Conservation (phyloP, 2,329 filamentous ascomycete genomes). For the Paecilomyces dactylethromorphus region DNA sequence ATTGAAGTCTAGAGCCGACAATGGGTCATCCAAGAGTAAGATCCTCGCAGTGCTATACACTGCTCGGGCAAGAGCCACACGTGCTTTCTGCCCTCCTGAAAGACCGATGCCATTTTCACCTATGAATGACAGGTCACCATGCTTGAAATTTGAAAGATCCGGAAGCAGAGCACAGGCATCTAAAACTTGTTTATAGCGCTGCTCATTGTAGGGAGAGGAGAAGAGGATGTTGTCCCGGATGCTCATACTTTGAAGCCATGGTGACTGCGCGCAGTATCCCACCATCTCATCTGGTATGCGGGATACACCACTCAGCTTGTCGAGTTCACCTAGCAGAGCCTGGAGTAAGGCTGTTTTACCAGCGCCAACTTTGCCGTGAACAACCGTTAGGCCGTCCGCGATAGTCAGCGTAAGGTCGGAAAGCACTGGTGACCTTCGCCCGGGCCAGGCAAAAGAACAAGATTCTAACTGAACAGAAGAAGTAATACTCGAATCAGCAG, state of each 20-base stretch:
- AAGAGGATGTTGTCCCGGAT: constrained; percentile 64
- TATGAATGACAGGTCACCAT: constrained; percentile 57
- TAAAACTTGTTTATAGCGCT: constrained; percentile 61
- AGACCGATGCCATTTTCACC: constrained; percentile 57
- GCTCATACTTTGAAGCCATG: constrained; percentile 65
- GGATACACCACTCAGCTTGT: constrained; percentile 45
- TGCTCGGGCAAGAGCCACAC: constrained; percentile 55
- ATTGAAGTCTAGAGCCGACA: constrained; percentile 57
- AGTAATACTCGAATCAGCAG: constrained; percentile 24
- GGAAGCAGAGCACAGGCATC: constrained; percentile 57
- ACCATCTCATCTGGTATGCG: constrained; percentile 50
- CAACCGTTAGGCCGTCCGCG: constrained; percentile 50
- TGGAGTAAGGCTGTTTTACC: constrained; percentile 59
- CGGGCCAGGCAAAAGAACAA: constrained; percentile 76
- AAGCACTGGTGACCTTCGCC: constrained; percentile 52
- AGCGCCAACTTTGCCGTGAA: constrained; percentile 58
- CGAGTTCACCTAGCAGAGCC: constrained; percentile 54
- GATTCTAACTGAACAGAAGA: constrained; percentile 42
- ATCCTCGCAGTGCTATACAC: constrained; percentile 52
- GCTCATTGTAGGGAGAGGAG: constrained; percentile 60
- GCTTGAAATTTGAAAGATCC: constrained; percentile 57
- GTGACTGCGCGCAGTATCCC: constrained; percentile 59
- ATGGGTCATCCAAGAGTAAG: constrained; percentile 53
- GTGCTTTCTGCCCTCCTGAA: constrained; percentile 55
- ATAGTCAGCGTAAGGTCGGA: constrained; percentile 50